Conservation (phyloP, 352 stramenopile species). For the Pelagophyceae sp. region DNA sequence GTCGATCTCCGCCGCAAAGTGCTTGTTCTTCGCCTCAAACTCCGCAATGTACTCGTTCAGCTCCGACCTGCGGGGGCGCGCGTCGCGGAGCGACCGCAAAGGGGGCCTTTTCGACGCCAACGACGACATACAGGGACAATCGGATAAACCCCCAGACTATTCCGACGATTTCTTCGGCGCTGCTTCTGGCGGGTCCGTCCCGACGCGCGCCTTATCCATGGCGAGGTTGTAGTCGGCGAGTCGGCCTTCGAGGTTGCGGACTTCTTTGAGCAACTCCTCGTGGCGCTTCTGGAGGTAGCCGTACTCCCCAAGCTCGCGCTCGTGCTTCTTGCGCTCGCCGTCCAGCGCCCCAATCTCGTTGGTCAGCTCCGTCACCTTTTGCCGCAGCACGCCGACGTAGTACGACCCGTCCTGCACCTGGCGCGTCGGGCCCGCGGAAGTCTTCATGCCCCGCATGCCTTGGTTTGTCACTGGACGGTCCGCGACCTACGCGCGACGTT, state of each 20-base stretch:
- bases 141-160: too few species aligned
- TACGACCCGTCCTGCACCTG: slow-evolving; percentile 74
- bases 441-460: slow-evolving; percentile 76
- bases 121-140: too few species aligned
- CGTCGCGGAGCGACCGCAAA: too few species aligned
- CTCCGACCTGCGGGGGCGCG: too few species aligned
- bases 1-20: slow-evolving; percentile 39
- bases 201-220: slow-evolving; percentile 78
- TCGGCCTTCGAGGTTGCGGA: slow-evolving; percentile 73
- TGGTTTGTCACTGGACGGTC: slow-evolving; percentile 79
- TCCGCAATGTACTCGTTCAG: slow-evolving; percentile 6
- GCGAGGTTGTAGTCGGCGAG: slow-evolving; percentile 83
- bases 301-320: slow-evolving; percentile 44
- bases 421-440: slow-evolving; percentile 53
- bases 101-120: too few species aligned
- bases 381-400: slow-evolving; percentile 75
- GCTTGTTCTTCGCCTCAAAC: slow-evolving; percentile 13
- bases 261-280: slow-evolving; percentile 51
- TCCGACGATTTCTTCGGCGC: too few species aligned
- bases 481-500: slow-evolving; percentile 72
- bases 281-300: slow-evolving; percentile 74
- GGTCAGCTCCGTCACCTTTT: slow-evolving; percentile 72
- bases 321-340: slow-evolving; percentile 64
- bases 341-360: slow-evolving; percentile 63
- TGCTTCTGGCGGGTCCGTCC: slow-evolving; percentile 16